phyloP scores from a whole-genome alignment of 164 flowering plant genomes.

The Aristolochia contorta region DNA sequence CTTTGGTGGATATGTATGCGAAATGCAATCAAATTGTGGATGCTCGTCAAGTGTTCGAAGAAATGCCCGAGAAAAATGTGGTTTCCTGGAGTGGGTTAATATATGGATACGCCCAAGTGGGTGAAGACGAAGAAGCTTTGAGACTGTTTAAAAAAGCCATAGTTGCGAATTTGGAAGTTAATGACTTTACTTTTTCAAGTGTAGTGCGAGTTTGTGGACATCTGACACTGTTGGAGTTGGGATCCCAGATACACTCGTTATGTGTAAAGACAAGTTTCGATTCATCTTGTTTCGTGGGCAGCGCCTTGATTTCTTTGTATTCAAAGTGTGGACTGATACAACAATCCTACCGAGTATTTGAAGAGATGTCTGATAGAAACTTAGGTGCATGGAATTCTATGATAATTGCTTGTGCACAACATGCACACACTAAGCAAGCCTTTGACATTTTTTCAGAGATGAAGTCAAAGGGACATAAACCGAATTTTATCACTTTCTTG shows the following conservation, averaged over 20 bases:
- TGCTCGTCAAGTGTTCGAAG: constrained; percentile 66
- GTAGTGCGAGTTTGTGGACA: constrained; percentile 68
- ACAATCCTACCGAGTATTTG: constrained; percentile 44
- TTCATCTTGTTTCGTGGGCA: constrained; percentile 64
- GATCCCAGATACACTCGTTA: constrained; percentile 64
- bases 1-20: constrained; percentile 81
- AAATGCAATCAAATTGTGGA: constrained; percentile 50
- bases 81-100: constrained; percentile 97
- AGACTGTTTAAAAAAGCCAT: constrained; percentile 54
- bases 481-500: constrained; percentile 80
- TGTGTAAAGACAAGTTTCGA: constrained; percentile 59
- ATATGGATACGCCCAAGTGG: constrained; percentile 61
- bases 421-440: constrained; percentile 43
- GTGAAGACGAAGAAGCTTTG: constrained; percentile 74
- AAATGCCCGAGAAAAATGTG: constrained; percentile 82
- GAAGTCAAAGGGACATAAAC: constrained; percentile 41
- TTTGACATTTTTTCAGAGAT: constrained; percentile 49
- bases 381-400: constrained; percentile 90
- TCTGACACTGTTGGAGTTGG: constrained; percentile 58
- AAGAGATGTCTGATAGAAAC: constrained; percentile 44
- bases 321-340: constrained; percentile 73
- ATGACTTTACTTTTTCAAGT: constrained; percentile 80
- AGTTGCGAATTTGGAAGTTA: constrained; percentile 46
- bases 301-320: constrained; percentile 67
- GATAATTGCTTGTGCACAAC: constrained; percentile 83